phyloP scores from a whole-genome alignment of 208 protist genomes.

The Leptomonas pyrrhocoris region DNA sequence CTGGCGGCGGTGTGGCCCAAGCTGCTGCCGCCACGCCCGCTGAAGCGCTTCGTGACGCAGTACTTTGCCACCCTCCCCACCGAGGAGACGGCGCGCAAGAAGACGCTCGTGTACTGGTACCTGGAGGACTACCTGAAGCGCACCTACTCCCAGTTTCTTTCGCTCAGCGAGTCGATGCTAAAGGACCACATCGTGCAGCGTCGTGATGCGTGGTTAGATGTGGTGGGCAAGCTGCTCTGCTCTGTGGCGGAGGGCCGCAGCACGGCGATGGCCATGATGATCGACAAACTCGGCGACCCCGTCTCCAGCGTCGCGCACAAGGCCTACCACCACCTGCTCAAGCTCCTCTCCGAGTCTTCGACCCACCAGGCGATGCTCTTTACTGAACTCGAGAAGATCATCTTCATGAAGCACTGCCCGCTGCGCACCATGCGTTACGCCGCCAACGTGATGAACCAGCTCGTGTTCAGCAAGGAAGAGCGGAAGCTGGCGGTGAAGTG shows the following conservation, averaged over 20 bases:
- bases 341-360: conserved; percentile 84
- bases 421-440: conserved; percentile 89
- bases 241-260: conserved; percentile 79
- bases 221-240: conserved; percentile 86
- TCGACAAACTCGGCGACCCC: conserved; percentile 92
- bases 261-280: conserved; percentile 87
- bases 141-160: conserved; percentile 89
- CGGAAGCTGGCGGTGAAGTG: conserved; percentile 87
- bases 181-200: conserved; percentile 86
- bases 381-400: conserved; percentile 89
- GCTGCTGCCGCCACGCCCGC: conserved; percentile 79
- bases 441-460: conserved; percentile 91
- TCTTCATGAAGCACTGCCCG: conserved; percentile 91
- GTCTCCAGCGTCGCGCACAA: conserved; percentile 74
- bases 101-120: conserved; percentile 90
- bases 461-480: conserved; percentile 92
- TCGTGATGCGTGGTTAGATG: conserved; percentile 86
- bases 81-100: conserved; percentile 56
- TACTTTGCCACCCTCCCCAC: conserved; percentile 91
- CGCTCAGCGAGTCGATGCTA: conserved; percentile 87
- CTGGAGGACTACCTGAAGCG: conserved; percentile 92
- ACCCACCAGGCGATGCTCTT: conserved; percentile 87
- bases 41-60: conserved; percentile 89
- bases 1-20: conserved; percentile 88
- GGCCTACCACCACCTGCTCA: conserved; percentile 87